phyloP scores from a whole-genome alignment of 2,329 filamentous ascomycete species.

The Aureobasidium lini region DNA sequence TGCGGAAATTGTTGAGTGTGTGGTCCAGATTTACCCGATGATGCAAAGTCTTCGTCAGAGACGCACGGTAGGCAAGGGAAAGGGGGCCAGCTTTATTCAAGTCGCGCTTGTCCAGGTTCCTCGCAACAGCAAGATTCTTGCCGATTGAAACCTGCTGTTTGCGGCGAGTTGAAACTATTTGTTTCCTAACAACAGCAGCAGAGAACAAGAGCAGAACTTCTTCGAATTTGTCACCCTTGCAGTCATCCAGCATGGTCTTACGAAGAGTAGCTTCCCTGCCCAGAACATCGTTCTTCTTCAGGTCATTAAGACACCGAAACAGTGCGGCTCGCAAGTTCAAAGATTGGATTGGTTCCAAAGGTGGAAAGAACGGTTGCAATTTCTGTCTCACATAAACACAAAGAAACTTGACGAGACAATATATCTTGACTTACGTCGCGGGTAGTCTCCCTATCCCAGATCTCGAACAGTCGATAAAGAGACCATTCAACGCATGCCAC shows the following conservation, averaged over 20 bases:
- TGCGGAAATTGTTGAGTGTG: conserved; percentile 56
- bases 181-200: conserved; percentile 68
- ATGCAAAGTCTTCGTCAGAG: conserved; percentile 41
- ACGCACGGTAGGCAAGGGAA: conserved; percentile 64
- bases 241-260: conserved; percentile 96
- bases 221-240: conserved; percentile 82
- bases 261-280: conserved; percentile 73
- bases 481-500: conserved; percentile 83
- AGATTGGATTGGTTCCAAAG: conserved; percentile 82
- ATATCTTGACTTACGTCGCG: conserved; percentile 50
- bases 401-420: too few relatives aligned
- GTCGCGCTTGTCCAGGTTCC: conserved; percentile 24
- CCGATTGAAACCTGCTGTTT: conserved; percentile 36
- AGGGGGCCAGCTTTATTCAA: conserved; percentile 51
- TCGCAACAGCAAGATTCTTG: conserved; percentile 42
- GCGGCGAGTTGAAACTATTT: conserved; percentile 41
- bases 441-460: conserved; percentile 75
- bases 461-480: conserved; percentile 74
- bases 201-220: conserved; percentile 82
- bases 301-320: conserved; percentile 69
- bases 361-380: conserved; percentile 83
- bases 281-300: conserved; percentile 80
- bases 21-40: conserved; percentile 32
- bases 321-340: conserved; percentile 81
- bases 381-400: conserved; percentile 49